Evolutionary conservation across 768 basidiomycete species (phyloP).

Genomic region (Fibroporia radiculosa): DNA sequence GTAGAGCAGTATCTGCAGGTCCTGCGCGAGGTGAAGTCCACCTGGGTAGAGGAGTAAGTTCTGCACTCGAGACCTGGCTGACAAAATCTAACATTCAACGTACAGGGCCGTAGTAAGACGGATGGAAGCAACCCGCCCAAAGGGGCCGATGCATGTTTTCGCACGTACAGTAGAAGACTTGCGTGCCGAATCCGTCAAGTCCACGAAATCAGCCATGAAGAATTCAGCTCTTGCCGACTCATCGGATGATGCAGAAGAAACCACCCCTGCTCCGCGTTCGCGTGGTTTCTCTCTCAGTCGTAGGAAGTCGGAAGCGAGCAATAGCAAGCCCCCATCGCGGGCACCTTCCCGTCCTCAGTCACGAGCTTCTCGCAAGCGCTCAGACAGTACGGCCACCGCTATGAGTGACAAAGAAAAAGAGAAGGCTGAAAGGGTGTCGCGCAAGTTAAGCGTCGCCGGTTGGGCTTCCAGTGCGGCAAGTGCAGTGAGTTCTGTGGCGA

Average conservation of each 20-base stretch:
- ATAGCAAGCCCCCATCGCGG: constrained; percentile 43
- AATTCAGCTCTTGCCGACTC: constrained; percentile 1
- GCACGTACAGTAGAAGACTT: constrained; percentile 13
- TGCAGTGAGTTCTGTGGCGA: constrained; percentile 54
- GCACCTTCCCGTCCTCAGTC: constrained; percentile 50
- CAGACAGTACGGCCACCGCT: constrained; percentile 45
- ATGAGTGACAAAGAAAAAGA: constrained; percentile 23
- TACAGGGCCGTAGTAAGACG: constrained; percentile 24
- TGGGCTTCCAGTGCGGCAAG: constrained; percentile 66
- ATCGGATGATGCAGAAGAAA: constrained; percentile 4
- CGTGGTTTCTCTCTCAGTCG: constrained; percentile 22
- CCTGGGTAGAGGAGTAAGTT: constrained; percentile 62
- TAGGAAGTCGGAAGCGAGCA: constrained; percentile 35
- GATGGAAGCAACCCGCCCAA: constrained; percentile 17
- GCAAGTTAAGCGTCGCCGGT: constrained; percentile 41
- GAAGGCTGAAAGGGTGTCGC: constrained; percentile 25
- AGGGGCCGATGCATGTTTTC: background rate
- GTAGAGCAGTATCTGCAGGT: constrained; percentile 68
- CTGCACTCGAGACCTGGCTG: background rate
- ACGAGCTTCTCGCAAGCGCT: constrained; percentile 55
- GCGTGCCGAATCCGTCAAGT: constrained; percentile 26
- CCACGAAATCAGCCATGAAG: constrained; percentile 24
- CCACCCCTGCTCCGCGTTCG: constrained; percentile 9
- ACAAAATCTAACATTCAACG: background rate
- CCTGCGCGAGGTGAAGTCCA: constrained; percentile 55